phyloP scores from a whole-genome alignment of 2,329 filamentous ascomycete genomes.

The Colletotrichum liaoningense region DNA sequence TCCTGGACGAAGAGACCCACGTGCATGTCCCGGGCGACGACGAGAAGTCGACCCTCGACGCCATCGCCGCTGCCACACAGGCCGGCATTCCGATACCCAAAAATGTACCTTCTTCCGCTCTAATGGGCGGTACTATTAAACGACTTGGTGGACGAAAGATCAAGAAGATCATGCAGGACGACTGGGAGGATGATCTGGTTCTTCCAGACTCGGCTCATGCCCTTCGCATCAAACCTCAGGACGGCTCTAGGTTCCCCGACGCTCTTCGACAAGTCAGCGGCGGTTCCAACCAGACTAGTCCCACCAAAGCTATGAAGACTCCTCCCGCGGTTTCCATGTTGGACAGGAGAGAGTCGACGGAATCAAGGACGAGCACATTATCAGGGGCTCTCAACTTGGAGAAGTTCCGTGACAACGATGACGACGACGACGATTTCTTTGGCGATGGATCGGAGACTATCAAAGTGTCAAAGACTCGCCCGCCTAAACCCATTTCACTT shows the following conservation, averaged over 20 bases:
- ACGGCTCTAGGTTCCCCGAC: conserved; percentile 73
- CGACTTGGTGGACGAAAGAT: conserved; percentile 81
- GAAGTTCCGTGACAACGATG: conserved; percentile 69
- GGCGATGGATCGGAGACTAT: conserved; percentile 75
- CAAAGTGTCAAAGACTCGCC: conserved; percentile 71
- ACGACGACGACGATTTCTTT: conserved; percentile 72
- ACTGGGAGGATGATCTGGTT: conserved; percentile 85
- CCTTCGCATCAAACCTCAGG: conserved; percentile 74
- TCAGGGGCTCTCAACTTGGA: conserved; percentile 68
- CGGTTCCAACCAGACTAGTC: conserved; percentile 64
- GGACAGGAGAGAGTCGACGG: conserved; percentile 43
- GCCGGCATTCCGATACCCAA: conserved; percentile 92
- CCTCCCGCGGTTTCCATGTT: conserved; percentile 43
- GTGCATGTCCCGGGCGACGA: conserved; percentile 87
- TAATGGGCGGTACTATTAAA: conserved; percentile 94
- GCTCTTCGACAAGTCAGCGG: conserved; percentile 74
- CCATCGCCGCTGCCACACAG: conserved; percentile 86
- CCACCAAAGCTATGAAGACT: conserved; percentile 54
- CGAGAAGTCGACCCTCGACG: conserved; percentile 83
- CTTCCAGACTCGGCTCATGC: conserved; percentile 69
- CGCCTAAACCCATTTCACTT: conserved; percentile 62
- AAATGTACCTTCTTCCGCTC: conserved; percentile 87
- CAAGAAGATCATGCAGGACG: conserved; percentile 79
- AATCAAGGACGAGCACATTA: conserved; percentile 48
- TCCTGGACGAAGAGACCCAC: conserved; percentile 85